phyloP scores from a whole-genome alignment of 2,329 filamentous ascomycete species.

The Trichophyton equinum region DNA sequence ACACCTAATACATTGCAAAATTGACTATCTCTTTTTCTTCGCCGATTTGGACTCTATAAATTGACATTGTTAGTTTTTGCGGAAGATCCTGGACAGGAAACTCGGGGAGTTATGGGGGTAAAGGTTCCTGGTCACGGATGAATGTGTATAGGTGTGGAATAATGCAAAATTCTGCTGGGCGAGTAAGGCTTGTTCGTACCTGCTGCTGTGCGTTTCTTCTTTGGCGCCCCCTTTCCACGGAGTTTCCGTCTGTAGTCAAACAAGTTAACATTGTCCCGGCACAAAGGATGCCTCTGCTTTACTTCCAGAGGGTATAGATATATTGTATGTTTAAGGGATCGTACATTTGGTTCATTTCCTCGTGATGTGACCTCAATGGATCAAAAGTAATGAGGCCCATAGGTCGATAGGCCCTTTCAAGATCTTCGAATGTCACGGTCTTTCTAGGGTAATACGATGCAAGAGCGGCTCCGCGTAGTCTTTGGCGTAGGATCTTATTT shows the following conservation, averaged over 20 bases:
- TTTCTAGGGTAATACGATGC: slow-evolving; percentile 80
- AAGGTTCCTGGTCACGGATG: background rate
- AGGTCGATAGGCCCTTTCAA: slow-evolving; percentile 55
- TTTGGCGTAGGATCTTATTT: slow-evolving; percentile 83
- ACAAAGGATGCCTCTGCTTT: background rate
- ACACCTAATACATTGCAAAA: background rate
- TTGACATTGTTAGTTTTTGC: background rate
- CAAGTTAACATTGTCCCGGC: background rate
- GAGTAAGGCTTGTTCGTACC: slow-evolving; percentile 16
- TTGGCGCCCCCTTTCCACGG: slow-evolving; percentile 69
- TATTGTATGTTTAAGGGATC: slow-evolving; percentile 13
- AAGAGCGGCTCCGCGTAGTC: slow-evolving; percentile 69
- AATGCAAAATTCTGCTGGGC: background rate
- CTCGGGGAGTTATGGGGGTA: background rate
- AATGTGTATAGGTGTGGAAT: background rate
- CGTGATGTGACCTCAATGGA: slow-evolving; percentile 73
- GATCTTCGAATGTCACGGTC: slow-evolving; percentile 57
- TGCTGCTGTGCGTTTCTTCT: slow-evolving; percentile 59
- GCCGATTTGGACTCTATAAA: slow-evolving; percentile 9
- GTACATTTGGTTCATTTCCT: slow-evolving; percentile 51
- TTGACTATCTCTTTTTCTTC: slow-evolving; percentile 11
- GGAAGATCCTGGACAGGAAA: background rate
- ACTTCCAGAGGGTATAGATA: background rate
- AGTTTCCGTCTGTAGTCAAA: slow-evolving; percentile 45
- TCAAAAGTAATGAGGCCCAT: slow-evolving; percentile 57